Base-by-base conservation (phyloP, 23 red algal species). In the Gracilaria caudata region DNA sequence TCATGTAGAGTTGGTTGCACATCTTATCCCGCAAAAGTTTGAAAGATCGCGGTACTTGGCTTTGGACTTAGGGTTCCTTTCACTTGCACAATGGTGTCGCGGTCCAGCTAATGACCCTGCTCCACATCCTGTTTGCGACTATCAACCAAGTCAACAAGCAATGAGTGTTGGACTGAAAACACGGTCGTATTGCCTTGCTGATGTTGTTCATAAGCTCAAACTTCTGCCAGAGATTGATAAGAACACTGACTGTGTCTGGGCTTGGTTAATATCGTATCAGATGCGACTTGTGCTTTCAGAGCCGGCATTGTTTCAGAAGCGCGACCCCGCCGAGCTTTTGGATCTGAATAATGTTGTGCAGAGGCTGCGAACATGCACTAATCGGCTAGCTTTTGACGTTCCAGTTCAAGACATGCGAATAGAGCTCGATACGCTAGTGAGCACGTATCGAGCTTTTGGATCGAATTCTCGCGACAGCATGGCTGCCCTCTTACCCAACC, bases 1-100 rank as follows among this genome's bases (percentile, higher is more conserved):
- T 34, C 83, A 87, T 60, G 64, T 76, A 32, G 83, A 87, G 70
- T 68, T 87, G 30, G 83, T 87, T 11, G 58, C 83, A 59, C 51
- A 75, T 73, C 68, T 87, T 19, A 32, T 87, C n/a, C 83, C 83
- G 11, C 54, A 40, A 14, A 40, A 56, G 9, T 51, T 32, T 16
- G 58, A 76, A 37, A 38, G 83, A 26, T 7, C 83, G 6, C 72
- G 68, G 47, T 87, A 58, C 21, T 43, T 76, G 46, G 51, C 47
- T 25, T 21, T 75, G 20, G 83, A 87, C 66, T 23, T 77, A 9
- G 44, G 21, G 2, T 87, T 77, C 49, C 14, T 87, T 28, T 87
- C 83, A 14, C 45, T 77, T 39, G 40, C n/a, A 20, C 83, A 87
- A 35, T 87, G 83, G 83, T 73, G 58, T 53, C 29, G 58, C 8